phyloP scores from a whole-genome alignment of 164 flowering plant genomes.

The Chimonanthus praecox region DNA sequence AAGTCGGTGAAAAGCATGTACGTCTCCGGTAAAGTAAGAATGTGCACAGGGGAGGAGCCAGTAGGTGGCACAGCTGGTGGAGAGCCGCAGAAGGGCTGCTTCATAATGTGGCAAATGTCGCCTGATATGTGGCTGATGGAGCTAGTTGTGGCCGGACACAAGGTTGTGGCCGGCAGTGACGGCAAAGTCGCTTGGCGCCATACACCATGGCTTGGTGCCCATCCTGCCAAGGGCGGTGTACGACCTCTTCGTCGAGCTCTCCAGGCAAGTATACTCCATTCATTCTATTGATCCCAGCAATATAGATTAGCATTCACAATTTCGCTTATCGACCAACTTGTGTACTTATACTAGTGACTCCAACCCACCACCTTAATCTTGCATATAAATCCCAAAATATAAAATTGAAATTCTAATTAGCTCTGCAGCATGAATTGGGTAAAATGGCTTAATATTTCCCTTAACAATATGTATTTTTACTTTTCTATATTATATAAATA shows the following conservation, averaged over 20 bases:
- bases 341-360: too few relatives aligned
- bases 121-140: slow-evolving; percentile 81
- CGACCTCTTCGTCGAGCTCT: slow-evolving; percentile 81
- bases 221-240: slow-evolving; percentile 69
- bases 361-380: too few relatives aligned
- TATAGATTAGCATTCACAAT: too few relatives aligned
- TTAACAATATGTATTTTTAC: too few relatives aligned
- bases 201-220: slow-evolving; percentile 80
- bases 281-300: not conserved
- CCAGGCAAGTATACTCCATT: slow-evolving; percentile 43
- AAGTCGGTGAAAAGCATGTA: slow-evolving; percentile 55
- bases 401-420: too few relatives aligned
- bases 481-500: too few relatives aligned
- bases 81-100: slow-evolving; percentile 54
- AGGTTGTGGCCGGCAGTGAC: slow-evolving; percentile 74
- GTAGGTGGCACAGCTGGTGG: slow-evolving; percentile 18
- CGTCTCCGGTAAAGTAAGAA: slow-evolving; percentile 61
- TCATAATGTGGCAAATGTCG: slow-evolving; percentile 80
- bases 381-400: too few relatives aligned
- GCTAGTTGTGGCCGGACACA: slow-evolving; percentile 61
- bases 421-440: too few relatives aligned
- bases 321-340: too few relatives aligned
- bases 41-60: slow-evolving; percentile 56
- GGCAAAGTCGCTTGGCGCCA: slow-evolving; percentile 85
- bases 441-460: too few relatives aligned